phyloP scores from a whole-genome alignment of 306 rosid genomes.

The Quercus robur region DNA sequence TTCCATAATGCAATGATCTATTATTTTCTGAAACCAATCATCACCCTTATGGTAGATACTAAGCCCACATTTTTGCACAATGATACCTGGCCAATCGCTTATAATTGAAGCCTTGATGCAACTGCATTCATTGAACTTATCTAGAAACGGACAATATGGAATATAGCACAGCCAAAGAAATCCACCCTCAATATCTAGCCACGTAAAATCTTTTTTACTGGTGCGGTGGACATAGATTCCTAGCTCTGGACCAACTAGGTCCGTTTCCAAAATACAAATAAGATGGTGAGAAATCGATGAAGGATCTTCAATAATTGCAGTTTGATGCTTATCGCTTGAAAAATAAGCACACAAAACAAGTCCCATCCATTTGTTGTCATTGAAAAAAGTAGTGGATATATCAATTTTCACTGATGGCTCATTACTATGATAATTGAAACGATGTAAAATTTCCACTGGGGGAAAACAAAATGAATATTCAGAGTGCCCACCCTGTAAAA shows the following conservation, averaged over 20 bases:
- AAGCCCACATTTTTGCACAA: no score
- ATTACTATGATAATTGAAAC: accelerated
- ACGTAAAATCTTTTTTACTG: background rate
- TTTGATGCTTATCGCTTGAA: no score
- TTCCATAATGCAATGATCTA: no score
- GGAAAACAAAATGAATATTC: no score
- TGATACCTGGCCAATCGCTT: background rate
- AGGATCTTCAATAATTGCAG: background rate
- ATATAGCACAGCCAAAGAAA: no score
- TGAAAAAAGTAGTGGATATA: background rate
- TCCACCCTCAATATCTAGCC: background rate
- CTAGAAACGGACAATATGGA: accelerated
- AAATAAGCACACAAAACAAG: no score
- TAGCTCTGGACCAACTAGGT: accelerated
- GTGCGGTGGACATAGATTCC: background rate
- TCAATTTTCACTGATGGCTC: no score
- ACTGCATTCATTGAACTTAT: accelerated
- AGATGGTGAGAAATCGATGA: background rate
- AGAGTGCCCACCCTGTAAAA: no score
- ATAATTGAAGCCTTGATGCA: background rate
- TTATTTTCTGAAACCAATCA: accelerated
- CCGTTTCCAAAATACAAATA: background rate
- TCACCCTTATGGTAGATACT: no score
- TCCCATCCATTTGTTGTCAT: background rate
- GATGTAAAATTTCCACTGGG: no score